phyloP scores from a whole-genome alignment of 129 eudicot genomes.

The Pittosporum tobira region DNA sequence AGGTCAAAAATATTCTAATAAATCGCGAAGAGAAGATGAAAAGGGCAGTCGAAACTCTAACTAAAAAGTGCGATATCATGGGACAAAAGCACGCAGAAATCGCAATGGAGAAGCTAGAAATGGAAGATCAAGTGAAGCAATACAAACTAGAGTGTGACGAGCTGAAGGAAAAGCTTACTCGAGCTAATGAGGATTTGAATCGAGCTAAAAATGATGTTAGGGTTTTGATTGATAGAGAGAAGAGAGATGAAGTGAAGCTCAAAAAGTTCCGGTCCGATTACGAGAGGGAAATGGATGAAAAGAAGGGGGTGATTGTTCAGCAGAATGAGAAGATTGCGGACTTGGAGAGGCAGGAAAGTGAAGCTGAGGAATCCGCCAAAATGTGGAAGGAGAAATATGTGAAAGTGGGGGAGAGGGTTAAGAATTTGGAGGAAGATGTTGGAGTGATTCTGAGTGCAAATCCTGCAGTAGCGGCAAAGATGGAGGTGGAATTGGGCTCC shows the following conservation, averaged over 20 bases:
- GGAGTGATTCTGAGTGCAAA: neutral
- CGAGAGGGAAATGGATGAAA: neutral
- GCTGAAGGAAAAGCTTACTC: neutral
- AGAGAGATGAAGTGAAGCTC: neutral
- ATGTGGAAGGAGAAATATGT: neutral
- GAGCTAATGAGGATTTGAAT: neutral
- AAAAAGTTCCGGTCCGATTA: neutral
- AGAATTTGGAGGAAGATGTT: neutral
- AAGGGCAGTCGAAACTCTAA: neutral
- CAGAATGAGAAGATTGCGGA: neutral
- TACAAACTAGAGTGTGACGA: neutral
- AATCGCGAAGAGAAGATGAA: neutral
- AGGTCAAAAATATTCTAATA: neutral
- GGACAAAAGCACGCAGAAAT: neutral
- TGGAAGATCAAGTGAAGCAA: neutral
- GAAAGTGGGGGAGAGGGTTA: neutral
- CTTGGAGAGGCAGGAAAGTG: too few relatives aligned
- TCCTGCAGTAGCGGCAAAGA: neutral
- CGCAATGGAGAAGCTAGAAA: neutral
- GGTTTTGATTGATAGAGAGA: neutral
- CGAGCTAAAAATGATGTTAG: neutral
- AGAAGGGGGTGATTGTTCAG: neutral
- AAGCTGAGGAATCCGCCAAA: neutral
- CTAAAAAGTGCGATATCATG: neutral
- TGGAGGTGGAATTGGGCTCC: neutral